Evolutionary conservation across 2,329 filamentous ascomycete genomes (phyloP).

Genomic region (Aspergillus proliferans): DNA sequence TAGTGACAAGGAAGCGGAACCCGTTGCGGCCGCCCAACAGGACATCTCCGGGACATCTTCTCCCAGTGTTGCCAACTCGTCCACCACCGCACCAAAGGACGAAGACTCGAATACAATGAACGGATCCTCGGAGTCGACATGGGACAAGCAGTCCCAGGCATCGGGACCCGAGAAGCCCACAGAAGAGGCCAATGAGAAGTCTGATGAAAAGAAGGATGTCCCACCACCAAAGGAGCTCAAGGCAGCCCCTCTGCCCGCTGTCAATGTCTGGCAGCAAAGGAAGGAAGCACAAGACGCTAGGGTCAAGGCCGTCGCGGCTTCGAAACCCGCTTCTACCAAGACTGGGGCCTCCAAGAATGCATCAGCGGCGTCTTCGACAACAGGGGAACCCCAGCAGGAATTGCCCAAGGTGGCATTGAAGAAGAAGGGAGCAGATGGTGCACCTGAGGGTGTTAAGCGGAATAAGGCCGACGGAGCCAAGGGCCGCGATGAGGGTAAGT

Average conservation of each 20-base stretch:
- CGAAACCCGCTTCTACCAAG: conserved; percentile 22
- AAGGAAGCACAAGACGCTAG: conserved; percentile 58
- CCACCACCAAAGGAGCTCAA: conserved; percentile 59
- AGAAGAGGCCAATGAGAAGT: conserved; percentile 47
- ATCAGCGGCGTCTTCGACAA: conserved; percentile 21
- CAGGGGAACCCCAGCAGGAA: conserved; percentile 35
- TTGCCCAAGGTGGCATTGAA: conserved; percentile 32
- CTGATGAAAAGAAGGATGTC: conserved; percentile 54
- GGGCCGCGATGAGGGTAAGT: conserved; percentile 31
- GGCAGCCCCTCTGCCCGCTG: conserved; percentile 72
- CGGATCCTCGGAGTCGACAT: conserved; percentile 58
- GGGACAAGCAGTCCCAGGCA: conserved; percentile 60
- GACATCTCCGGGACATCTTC: conserved; percentile 43
- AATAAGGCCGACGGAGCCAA: conserved; percentile 38
- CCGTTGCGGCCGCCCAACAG: conserved; percentile 24
- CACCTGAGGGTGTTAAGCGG: conserved; percentile 24
- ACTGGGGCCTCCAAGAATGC: conserved; percentile 18
- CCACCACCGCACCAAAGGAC: conserved; percentile 51
- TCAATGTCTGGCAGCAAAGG: conserved; percentile 85
- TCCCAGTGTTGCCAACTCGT: conserved; percentile 50
- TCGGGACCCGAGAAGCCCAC: conserved; percentile 54
- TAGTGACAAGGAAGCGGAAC: conserved; percentile 30
- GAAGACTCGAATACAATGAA: conserved; percentile 60
- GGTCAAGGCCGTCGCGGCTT: conserved; percentile 32
- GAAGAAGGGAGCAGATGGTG: conserved; percentile 33